Conservation (phyloP, 2,329 filamentous ascomycete genomes). For the Beauveria asiatica region DNA sequence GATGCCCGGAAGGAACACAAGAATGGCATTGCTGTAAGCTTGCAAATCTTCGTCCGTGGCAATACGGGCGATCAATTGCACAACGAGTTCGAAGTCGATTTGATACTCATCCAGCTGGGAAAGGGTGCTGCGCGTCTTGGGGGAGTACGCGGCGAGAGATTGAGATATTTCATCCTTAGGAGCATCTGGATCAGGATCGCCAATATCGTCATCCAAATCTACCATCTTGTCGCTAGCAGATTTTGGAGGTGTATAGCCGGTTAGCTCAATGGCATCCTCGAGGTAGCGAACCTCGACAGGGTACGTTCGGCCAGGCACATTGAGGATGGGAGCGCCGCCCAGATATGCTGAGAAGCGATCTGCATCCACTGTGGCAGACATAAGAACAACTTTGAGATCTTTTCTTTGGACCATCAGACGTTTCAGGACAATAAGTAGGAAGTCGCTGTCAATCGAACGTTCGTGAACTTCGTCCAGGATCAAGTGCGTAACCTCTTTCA, state of each 20-base stretch:
- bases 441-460: conserved; percentile 92
- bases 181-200: conserved; percentile 36
- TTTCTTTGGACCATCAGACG: conserved; percentile 68
- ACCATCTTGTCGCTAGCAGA: conserved; percentile 42
- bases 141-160: conserved; percentile 64
- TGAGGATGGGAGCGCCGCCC: conserved; percentile 74
- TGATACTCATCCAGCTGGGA: conserved; percentile 79
- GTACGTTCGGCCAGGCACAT: conserved; percentile 87
- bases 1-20: conserved; percentile 93
- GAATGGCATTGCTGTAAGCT: conserved; percentile 75
- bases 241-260: conserved; percentile 55
- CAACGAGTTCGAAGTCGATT: conserved; percentile 81
- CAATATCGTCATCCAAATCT: conserved; percentile 55
- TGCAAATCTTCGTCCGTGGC: conserved; percentile 58
- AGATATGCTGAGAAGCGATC: conserved; percentile 86
- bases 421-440: conserved; percentile 84
- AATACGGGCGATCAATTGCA: conserved; percentile 69
- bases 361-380: conserved; percentile 96
- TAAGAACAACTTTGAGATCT: conserved; percentile 85
- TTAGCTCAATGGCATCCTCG: conserved; percentile 86
- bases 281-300: conserved; percentile 82
- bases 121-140: conserved; percentile 65
- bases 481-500: conserved; percentile 84
- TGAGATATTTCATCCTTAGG: conserved; percentile 51
- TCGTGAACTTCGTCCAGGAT: conserved; percentile 98